These are phyloP conservation scores for Trichothecium roseum DNA, from an alignment of 2,329 filamentous ascomycete species.

Conservation along the genomic window DNA sequence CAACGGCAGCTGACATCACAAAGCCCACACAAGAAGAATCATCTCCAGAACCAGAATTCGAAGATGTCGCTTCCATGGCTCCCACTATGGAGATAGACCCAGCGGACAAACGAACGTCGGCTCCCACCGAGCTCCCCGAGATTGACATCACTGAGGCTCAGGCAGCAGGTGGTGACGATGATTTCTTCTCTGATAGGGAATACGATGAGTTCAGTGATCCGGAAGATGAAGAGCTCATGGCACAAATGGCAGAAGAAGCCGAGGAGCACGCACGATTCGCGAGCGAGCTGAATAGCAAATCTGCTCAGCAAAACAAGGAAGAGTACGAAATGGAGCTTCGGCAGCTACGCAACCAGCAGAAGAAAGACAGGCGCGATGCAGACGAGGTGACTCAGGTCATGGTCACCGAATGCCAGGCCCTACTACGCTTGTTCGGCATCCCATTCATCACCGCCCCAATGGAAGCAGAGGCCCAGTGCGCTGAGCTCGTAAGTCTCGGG, in stretches of 20 bases:
- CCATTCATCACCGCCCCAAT: conserved; percentile 97
- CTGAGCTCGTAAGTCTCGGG: conserved; percentile 74
- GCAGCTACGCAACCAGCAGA: conserved; percentile 83
- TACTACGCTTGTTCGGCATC: conserved; percentile 82
- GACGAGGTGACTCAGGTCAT: conserved; percentile 96
- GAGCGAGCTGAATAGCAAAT: conserved; percentile 70
- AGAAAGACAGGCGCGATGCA: conserved; percentile 88
- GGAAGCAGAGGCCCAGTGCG: conserved; percentile 98
- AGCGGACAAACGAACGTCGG: no score
- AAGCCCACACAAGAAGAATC: neutral
- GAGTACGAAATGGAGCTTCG: conserved; percentile 84
- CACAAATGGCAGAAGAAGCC: conserved; percentile 77
- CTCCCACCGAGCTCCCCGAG: neutral
- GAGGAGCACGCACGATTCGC: conserved; percentile 93
- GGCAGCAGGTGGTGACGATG: conserved; percentile 13
- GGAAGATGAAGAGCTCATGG: conserved; percentile 82
- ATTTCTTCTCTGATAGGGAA: conserved; percentile 47
- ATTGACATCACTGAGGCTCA: neutral
- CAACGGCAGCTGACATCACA: neutral
- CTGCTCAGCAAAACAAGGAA: conserved; percentile 56
- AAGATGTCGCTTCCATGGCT: no score
- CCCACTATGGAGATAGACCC: no score
- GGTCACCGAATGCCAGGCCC: conserved; percentile 87
- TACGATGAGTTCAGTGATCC: conserved; percentile 72
- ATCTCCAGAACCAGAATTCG: conserved; percentile 14